Base-by-base conservation (phyloP, 768 basidiomycete genomes). In the Cystofilobasidium bisporidii region DNA sequence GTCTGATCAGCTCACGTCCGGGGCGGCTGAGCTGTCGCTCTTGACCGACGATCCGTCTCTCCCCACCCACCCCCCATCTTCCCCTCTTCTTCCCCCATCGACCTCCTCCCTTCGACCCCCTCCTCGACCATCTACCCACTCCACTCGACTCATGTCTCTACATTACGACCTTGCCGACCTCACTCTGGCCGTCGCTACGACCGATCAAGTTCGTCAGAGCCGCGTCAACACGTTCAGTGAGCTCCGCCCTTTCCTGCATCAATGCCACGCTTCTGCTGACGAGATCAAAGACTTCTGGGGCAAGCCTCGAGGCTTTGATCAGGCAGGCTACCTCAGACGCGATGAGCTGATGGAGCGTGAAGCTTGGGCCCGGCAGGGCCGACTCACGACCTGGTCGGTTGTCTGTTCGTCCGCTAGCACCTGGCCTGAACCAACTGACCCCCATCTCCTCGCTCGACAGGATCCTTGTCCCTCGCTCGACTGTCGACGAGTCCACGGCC, bases 321-420 rank as follows among this genome's bases (percentile, higher is more conserved):
- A 59, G 20, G 58, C 50, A 12, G 36, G 48, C 32, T 66, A 66
- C 40, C 20, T 66, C 15, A 30, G 58, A 18, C 32, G 60, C 9
- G 58, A 66, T 22, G 58, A 66, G 50, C 33, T 60, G 22, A 50
- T 66, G 65, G 65, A 66, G 59, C 59, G 60, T 26, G 65, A 61
- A 28, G 65, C 57, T 11, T 66, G 58, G 33, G 57, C 55, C 22
- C 30, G 18, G 10, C n/a, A 60, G 6, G 20, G 41, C 2, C 45
- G 47, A 14, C 50, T 66, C n/a, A 53, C 36, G 40, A 60, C 48
- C 45, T 66, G 65, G 65, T 66, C 6, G n/a, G 65, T 26, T 22
- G 2, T 17, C 38, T 8, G n/a, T n/a, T 40, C 20, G 36, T 60
- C 36, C 38, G 2, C n/a, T 9, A 4, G 17, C 59, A 9, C 26